A percentile compares a stretch with the other conserved stretches of the same genome.
These are phyloP conservation scores for Clarkia xantiana DNA, from an alignment of 345 rosid genomes.

Conservation along the genomic window DNA sequence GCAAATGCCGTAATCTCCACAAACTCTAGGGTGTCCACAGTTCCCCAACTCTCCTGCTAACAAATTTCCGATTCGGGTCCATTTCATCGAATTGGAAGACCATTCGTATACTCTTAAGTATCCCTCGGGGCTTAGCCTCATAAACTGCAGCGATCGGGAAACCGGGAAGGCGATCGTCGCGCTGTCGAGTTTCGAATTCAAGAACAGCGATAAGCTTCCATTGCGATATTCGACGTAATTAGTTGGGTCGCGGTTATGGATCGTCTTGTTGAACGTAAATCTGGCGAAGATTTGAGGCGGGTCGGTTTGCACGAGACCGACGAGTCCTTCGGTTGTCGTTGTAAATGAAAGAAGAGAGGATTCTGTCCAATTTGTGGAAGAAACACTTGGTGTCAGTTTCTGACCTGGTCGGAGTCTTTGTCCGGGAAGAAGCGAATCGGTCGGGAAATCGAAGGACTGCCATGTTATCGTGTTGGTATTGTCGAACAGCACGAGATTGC, in stretches of 20 bases:
- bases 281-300: slow-evolving; percentile 5
- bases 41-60: slow-evolving; percentile 4
- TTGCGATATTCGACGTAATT: too few species aligned
- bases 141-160: slow-evolving; percentile 4
- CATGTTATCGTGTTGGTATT: slow-evolving; percentile 4
- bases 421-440: slow-evolving; percentile 10
- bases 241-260: too few species aligned
- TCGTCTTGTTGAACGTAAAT: slow-evolving; percentile 2
- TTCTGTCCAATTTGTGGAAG: slow-evolving; percentile 4
- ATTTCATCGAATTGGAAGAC: neutral
- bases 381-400: slow-evolving; percentile 11
- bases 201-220: too few species aligned
- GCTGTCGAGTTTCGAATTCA: too few species aligned
- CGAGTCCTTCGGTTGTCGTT: slow-evolving; percentile 4
- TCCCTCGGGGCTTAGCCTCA: slow-evolving; percentile 13
- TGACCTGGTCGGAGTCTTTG: slow-evolving; percentile 8
- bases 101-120: slow-evolving; percentile 10
- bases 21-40: slow-evolving; percentile 10
- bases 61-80: neutral
- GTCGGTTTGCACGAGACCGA: slow-evolving; percentile 9
- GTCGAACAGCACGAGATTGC: slow-evolving; percentile 12
- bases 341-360: slow-evolving; percentile 9
- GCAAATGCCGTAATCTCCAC: slow-evolving; percentile 17
- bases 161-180: too few species aligned
- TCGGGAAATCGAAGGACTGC: slow-evolving; percentile 17